Evolutionary conservation across 2,329 filamentous ascomycete genomes (phyloP).

Genomic region (Sphaerulina musiva): DNA sequence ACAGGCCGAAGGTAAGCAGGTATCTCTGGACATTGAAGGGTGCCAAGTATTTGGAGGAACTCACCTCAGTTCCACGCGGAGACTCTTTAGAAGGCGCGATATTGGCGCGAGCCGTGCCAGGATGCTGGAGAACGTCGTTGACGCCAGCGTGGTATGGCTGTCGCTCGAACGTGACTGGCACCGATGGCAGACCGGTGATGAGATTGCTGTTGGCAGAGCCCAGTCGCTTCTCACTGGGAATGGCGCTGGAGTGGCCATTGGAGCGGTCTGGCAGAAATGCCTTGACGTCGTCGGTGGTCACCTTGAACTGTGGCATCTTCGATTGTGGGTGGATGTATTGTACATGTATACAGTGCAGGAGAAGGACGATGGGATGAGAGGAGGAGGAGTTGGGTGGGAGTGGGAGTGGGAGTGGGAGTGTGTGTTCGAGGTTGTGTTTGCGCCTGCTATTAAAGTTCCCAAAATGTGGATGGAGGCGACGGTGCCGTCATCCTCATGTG

Average conservation of each 20-base stretch:
- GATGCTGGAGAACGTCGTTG: constrained; percentile 21
- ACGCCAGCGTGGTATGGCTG: constrained; percentile 21
- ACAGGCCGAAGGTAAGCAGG: no score
- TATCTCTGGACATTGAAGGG: no score
- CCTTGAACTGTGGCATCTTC: not conserved
- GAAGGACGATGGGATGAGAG: no score
- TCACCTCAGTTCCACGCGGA: constrained; percentile 38
- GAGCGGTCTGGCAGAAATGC: not conserved
- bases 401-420: no score
- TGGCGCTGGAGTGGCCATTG: not conserved
- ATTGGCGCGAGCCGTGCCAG: constrained; percentile 40
- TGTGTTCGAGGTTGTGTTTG: no score
- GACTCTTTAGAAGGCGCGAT: constrained; percentile 36
- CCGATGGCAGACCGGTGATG: constrained; percentile 3
- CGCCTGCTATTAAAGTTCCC: no score
- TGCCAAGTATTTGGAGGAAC: no score
- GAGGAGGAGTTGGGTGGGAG: no score
- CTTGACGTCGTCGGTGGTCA: not conserved
- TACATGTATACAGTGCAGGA: no score
- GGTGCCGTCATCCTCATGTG: no score
- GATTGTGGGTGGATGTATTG: not conserved
- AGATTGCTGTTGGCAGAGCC: not conserved
- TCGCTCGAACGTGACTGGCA: constrained; percentile 13
- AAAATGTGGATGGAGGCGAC: no score
- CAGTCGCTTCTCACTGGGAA: not conserved